Base-by-base conservation (phyloP, 306 rosid species). In the Neltuma alba region DNA sequence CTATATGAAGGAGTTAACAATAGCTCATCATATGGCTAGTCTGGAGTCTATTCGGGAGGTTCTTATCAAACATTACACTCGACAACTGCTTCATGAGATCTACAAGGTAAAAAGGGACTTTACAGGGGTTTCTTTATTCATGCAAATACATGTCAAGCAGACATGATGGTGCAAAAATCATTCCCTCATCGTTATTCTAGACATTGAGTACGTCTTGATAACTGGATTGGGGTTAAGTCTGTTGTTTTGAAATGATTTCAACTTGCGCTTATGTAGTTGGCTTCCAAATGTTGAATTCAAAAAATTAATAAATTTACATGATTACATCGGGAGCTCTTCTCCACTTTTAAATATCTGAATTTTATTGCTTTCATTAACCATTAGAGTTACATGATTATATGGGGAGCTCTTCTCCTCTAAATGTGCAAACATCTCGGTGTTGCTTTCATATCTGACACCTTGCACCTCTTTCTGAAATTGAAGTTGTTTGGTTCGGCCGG, bases 401-500 rank as follows among this genome's bases (percentile, higher is more conserved):
- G n/a, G n/a, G n/a, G n/a, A n/a, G n/a, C n/a, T n/a, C n/a, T n/a
- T n/a, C n/a, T n/a, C n/a, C 20, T 66, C 30, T 20, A 64, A 34
- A 9, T 34, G 27, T 28, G 44, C 75, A 44, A 45, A 38, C 47
- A 70, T 45, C 50, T 33, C 16, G 45, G 1, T 74, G 57, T 37
- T 61, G 61, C 60, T 48, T 20, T n/a, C 52, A 7, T 63, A 58
- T 76, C 60, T 67, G 65, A 70, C 79, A 40, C 34, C 47, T 76
- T 64, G 31, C 42, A 69, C 74, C 76, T 55, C 77, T 71, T 82
- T 77, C 52, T 74, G 63, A 83, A 85, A 77, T 42, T 85, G 83
- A 85, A 95, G 99, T 88, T 92, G 82, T 90, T 95, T 79, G 99
- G 99, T 75, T 95, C 97, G 58, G 98, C 99, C 57, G 99, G 99